Conservation (phyloP, 495 filamentous ascomycete genomes). For the Filosporella fistucella region DNA sequence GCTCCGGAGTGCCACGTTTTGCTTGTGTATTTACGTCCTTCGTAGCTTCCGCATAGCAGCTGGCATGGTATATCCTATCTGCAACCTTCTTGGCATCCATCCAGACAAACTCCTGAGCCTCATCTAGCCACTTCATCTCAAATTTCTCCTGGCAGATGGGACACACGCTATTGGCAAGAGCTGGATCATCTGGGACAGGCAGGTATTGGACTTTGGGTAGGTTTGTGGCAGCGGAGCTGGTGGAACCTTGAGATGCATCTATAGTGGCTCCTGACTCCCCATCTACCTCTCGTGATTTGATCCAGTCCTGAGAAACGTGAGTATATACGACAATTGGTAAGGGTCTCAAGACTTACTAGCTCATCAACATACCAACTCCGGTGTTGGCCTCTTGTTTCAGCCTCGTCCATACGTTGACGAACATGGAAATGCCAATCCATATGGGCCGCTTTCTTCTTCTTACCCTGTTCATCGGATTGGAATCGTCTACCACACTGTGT, state of each 20-base stretch:
- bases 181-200: slow-evolving; percentile 73
- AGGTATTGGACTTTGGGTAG: slow-evolving; percentile 70
- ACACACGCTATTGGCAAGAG: slow-evolving; percentile 66
- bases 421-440: slow-evolving; percentile 98
- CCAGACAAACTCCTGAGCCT: slow-evolving; percentile 95
- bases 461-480: slow-evolving; percentile 67
- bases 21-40: slow-evolving; percentile 49
- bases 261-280: slow-evolving; percentile 38
- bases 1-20: slow-evolving; percentile 54
- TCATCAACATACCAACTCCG: slow-evolving; percentile 93
- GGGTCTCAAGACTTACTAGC: slow-evolving; percentile 54
- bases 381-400: slow-evolving; percentile 74
- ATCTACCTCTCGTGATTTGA: slow-evolving; percentile 75
- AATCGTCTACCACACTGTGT: slow-evolving; percentile 90
- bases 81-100: slow-evolving; percentile 79
- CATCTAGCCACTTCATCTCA: slow-evolving; percentile 81
- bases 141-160: slow-evolving; percentile 96
- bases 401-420: slow-evolving; percentile 82
- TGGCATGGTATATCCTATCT: slow-evolving; percentile 82
- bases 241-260: slow-evolving; percentile 18
- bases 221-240: slow-evolving; percentile 25
- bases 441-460: slow-evolving; percentile 82
- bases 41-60: slow-evolving; percentile 79
- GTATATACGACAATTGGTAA: slow-evolving; percentile 8
- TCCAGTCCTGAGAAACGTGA: slow-evolving; percentile 65